A percentile compares a stretch with the other conserved stretches of the same genome.
These are phyloP conservation scores for Capsicum baccatum DNA, from an alignment of 257 asterid genomes.

Conservation along the genomic window DNA sequence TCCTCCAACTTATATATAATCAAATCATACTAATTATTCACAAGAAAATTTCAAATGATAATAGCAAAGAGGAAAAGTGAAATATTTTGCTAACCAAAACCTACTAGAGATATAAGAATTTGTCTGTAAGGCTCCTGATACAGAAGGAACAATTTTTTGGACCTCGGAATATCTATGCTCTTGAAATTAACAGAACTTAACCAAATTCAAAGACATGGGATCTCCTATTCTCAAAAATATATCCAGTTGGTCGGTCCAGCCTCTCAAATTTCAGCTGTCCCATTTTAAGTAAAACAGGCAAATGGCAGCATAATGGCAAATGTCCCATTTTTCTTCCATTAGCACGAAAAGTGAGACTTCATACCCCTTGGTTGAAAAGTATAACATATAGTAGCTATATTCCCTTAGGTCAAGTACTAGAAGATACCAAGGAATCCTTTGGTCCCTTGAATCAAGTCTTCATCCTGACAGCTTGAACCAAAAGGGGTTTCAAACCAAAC, in stretches of 20 bases:
- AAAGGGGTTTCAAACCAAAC: not conserved
- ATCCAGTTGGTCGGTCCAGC: not conserved
- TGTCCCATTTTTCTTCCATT: not conserved
- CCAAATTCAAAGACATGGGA: not conserved
- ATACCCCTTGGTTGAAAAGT: not conserved
- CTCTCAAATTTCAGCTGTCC: not conserved
- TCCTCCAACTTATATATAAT: slow-evolving; percentile 28
- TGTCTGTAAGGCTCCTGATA: not conserved
- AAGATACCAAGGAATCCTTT: not conserved
- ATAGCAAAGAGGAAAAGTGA: not conserved
- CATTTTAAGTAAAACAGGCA: not conserved
- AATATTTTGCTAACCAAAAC: slow-evolving; percentile 16
- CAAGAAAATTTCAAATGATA: not conserved
- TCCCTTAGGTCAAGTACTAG: not conserved
- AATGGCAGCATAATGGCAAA: not conserved
- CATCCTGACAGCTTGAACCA: not conserved
- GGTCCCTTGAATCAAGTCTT: slow-evolving; percentile 1
- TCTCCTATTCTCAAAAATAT: not conserved
- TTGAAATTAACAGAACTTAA: not conserved
- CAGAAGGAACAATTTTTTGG: not conserved
- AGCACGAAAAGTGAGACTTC: not conserved
- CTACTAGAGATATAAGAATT: not conserved
- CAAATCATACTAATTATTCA: not conserved
- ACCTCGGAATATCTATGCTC: not conserved
- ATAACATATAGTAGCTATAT: not conserved